These are phyloP conservation scores for Rhizopogon vesiculosus DNA, from an alignment of 768 basidiomycete species.

Conservation along the genomic window DNA sequence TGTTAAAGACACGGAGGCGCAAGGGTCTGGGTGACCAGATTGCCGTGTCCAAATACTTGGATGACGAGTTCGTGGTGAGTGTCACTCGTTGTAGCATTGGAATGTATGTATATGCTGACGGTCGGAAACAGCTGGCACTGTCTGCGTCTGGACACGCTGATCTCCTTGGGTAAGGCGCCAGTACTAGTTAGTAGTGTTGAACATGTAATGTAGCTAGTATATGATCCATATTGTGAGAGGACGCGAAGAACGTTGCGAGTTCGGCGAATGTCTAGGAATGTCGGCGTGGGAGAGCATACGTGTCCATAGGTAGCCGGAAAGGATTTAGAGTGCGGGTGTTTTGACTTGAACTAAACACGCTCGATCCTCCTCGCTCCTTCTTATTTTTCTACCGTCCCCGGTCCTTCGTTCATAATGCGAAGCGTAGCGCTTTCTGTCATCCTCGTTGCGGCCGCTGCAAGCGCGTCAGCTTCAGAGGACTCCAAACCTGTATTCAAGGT, in stretches of 20 bases:
- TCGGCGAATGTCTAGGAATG: neutral
- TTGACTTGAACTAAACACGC: conserved; percentile 18
- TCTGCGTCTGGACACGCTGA: conserved; percentile 97
- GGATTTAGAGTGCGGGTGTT: conserved; percentile 22
- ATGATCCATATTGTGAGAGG: conserved; percentile 25
- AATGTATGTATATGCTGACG: conserved; percentile 3
- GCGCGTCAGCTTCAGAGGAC: conserved; percentile 56
- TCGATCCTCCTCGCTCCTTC: conserved; percentile 34
- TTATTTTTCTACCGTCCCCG: conserved; percentile 34
- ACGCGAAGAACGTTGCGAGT: conserved; percentile 33
- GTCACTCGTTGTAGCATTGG: neutral
- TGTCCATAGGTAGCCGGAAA: conserved; percentile 21
- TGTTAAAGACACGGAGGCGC: conserved; percentile 91
- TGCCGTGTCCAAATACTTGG: conserved; percentile 94
- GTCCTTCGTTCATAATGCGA: conserved; percentile 83
- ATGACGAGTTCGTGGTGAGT: conserved; percentile 93
- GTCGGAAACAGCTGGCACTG: conserved; percentile 66
- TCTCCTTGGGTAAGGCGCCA: conserved; percentile 57
- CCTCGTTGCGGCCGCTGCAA: conserved; percentile 55
- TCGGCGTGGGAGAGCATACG: neutral
- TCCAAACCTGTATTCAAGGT: conserved; percentile 70
- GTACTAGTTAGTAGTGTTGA: neutral
- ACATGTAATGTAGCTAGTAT: conserved; percentile 8
- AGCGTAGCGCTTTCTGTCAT: conserved; percentile 77
- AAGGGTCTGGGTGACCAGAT: conserved; percentile 98